These are phyloP conservation scores for Dryas integrifolia DNA, from an alignment of 331 rosid species.

Conservation along the genomic window DNA sequence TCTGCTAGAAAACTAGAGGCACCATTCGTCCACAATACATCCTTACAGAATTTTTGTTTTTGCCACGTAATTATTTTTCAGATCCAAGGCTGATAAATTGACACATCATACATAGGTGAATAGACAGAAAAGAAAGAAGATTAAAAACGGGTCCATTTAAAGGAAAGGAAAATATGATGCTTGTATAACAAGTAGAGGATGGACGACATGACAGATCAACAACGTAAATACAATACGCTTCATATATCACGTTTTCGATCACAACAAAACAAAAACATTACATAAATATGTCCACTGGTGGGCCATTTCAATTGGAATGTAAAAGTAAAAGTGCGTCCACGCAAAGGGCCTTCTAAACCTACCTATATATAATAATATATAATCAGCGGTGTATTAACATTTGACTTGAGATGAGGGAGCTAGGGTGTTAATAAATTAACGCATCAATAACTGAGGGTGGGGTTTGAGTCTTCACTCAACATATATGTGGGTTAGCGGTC, in stretches of 20 bases:
- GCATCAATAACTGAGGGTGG: not conserved
- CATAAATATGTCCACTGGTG: not conserved
- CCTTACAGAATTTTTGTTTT: too few species aligned
- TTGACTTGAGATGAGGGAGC: too few species aligned
- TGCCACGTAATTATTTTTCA: too few species aligned
- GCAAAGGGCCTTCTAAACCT: not conserved
- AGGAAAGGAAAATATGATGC: too few species aligned
- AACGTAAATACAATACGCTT: not conserved
- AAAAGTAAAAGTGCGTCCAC: constrained; percentile 1
- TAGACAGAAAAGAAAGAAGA: too few species aligned
- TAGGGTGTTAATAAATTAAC: not conserved
- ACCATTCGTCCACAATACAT: too few species aligned
- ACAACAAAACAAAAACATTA: not conserved
- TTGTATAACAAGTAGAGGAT: too few species aligned
- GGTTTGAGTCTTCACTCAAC: not conserved
- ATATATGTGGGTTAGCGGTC: constrained; percentile 2
- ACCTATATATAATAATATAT: not conserved
- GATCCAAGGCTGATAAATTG: too few species aligned
- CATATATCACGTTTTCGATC: not conserved
- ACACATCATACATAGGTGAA: too few species aligned
- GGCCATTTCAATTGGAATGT: not conserved
- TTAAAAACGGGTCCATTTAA: too few species aligned
- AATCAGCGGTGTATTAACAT: not conserved
- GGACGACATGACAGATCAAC: not conserved
- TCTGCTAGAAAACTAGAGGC: too few species aligned